Base-by-base conservation (phyloP, 2,329 filamentous ascomycete species). In the Hymenoscyphus albidus region DNA sequence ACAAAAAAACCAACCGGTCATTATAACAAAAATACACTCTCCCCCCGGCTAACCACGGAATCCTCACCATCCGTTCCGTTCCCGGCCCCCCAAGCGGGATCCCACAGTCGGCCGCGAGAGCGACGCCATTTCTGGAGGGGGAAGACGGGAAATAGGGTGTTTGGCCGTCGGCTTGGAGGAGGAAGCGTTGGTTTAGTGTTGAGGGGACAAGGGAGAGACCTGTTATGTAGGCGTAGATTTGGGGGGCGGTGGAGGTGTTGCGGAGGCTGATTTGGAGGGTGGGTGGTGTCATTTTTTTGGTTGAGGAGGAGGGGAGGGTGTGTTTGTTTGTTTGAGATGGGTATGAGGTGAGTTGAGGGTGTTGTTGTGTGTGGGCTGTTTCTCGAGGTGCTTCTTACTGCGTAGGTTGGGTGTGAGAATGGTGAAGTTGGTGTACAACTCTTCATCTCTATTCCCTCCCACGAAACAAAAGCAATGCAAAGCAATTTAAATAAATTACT, bases 1-100 rank as follows among this genome's bases (percentile, higher is more conserved):
- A 76, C 13, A 85, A 79, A 76, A 93, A 93, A 0, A 81, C 86
- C 59, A 93, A 80, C 42, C 82, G 82, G 56, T 77, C 77, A 69
- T 83, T 84, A 65, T 85, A 79, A 63, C 82, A 85, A 76, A 91
- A 89, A 87, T 88, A 93, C 74, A 93, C 85, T 62, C 90, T 83
- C 1, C 85, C 89, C 27, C 89, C 89, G 2, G 84, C 88, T 32
- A 92, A 81, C 66, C 87, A 87, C 12, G 90, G 90, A 66, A 93
- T 86, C 0, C 83, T 87, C 31, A 90, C 79, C 2, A 80, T 84
- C 35, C 79, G 83, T 0, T 83, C 84, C 55, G 80, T 78, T 6
- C 89, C 89, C 0, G 87, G 81, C 0, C 80, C 78, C 14, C 88
- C 88, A 5, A 93, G 78, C 1, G 79, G 75, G 67, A 93, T 92